Conservation (phyloP, 176 grass and related monocot genomes). For the Oryza brachyantha region DNA sequence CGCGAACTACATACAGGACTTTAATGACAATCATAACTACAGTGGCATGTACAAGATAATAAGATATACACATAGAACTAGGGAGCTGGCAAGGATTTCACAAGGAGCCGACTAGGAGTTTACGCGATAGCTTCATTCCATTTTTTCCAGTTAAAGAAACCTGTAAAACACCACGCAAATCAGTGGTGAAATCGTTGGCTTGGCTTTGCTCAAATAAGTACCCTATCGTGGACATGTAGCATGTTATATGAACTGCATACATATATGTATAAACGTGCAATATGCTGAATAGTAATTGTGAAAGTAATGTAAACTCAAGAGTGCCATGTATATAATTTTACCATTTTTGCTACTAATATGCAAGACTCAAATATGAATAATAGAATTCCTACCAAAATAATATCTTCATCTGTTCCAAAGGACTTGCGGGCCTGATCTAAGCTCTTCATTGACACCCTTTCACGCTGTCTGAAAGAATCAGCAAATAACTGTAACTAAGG, state of each 20-base stretch:
- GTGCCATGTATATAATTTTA: neutral
- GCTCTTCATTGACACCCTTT: slow-evolving; percentile 75
- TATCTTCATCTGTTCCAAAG: slow-evolving; percentile 94
- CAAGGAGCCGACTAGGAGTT: slow-evolving; percentile 30
- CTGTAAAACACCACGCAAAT: slow-evolving; percentile 36
- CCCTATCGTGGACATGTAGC: neutral
- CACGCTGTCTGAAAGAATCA: slow-evolving; percentile 57
- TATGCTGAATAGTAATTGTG: neutral
- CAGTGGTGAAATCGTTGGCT: neutral
- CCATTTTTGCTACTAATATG: neutral
- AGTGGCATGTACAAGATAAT: slow-evolving; percentile 57
- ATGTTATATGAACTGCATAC: neutral
- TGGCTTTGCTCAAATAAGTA: neutral
- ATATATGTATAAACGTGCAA: neutral
- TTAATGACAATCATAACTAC: slow-evolving; percentile 30
- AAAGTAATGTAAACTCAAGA: neutral
- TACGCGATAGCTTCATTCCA: slow-evolving; percentile 42
- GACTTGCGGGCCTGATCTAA: slow-evolving; percentile 92
- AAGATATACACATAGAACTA: slow-evolving; percentile 39
- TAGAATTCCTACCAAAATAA: slow-evolving; percentile 68
- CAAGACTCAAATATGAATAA: neutral
- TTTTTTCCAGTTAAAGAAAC: slow-evolving; percentile 63
- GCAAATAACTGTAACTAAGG: neutral
- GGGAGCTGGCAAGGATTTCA: slow-evolving; percentile 32
- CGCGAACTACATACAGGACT: slow-evolving; percentile 25